These are phyloP conservation scores for Neonectria ditissima DNA, from an alignment of 2,329 filamentous ascomycete genomes.

Conservation along the genomic window DNA sequence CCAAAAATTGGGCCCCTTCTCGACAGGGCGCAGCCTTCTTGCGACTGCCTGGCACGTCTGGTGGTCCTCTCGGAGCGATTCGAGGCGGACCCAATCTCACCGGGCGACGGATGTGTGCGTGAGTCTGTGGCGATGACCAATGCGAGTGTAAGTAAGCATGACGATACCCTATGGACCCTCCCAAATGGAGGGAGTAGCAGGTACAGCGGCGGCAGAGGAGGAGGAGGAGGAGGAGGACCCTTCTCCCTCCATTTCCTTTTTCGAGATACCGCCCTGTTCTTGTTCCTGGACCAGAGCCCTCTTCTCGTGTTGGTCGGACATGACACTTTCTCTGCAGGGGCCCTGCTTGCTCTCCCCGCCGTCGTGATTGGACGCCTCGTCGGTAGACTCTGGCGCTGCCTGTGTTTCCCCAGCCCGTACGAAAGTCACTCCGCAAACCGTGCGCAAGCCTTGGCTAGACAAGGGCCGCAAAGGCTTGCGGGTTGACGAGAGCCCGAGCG, in stretches of 20 bases:
- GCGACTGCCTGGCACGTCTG: conserved; percentile 12
- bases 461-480: background rate
- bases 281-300: conserved; percentile 14
- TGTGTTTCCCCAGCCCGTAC: conserved; percentile 22
- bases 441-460: conserved; percentile 19
- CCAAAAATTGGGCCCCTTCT: conserved; percentile 21
- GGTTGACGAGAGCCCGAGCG: too few relatives aligned
- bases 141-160: background rate
- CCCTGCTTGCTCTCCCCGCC: background rate
- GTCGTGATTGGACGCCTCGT: conserved; percentile 39
- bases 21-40: conserved; percentile 28
- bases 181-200: background rate
- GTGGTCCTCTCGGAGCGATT: conserved; percentile 20
- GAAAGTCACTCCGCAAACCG: background rate
- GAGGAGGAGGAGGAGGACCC: too few relatives aligned
- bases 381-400: conserved; percentile 26
- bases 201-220: background rate
- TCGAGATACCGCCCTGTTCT: background rate
- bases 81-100: conserved; percentile 27
- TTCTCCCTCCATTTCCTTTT: background rate
- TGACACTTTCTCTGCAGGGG: background rate
- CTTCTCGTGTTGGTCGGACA: conserved; percentile 15
- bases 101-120: background rate
- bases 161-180: background rate
- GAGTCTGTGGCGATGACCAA: background rate